Evolutionary conservation across 805 yeast species (phyloP).

Genomic region (Dipodascus albidus): DNA sequence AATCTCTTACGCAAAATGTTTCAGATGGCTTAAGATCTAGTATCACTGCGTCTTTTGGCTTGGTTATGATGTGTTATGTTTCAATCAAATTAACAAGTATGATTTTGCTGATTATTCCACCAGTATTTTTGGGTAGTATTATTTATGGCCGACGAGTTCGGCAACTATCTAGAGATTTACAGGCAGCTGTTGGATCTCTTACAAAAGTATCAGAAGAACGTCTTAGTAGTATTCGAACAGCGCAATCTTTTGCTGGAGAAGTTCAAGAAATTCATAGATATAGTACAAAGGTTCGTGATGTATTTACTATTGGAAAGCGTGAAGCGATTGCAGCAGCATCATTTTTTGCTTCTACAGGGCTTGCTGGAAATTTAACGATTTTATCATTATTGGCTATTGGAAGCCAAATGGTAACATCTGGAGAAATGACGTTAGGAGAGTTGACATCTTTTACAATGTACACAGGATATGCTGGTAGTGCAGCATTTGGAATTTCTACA

Average conservation of each 20-base stretch:
- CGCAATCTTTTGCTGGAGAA: conserved; percentile 87
- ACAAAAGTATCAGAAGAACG: conserved; percentile 91
- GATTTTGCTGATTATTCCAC: conserved; percentile 74
- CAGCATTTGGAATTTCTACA: conserved; percentile 81
- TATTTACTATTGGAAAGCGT: conserved; percentile 55
- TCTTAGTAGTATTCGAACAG: conserved; percentile 70
- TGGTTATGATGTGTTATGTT: conserved; percentile 84
- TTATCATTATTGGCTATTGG: conserved; percentile 73
- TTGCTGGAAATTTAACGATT: conserved; percentile 72
- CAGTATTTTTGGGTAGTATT: conserved; percentile 65
- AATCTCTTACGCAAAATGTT: conserved; percentile 76
- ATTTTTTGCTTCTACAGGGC: conserved; percentile 68
- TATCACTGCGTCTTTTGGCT: conserved; percentile 74
- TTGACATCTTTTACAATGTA: conserved; percentile 90
- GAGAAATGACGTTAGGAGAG: conserved; percentile 76
- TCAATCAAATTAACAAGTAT: conserved; percentile 73
- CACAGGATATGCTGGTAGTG: conserved; percentile 87
- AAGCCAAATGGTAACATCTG: conserved; percentile 65
- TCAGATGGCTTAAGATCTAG: conserved; percentile 85
- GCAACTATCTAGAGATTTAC: conserved; percentile 60
- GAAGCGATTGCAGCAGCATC: conserved; percentile 74
- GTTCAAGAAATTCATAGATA: conserved; percentile 63
- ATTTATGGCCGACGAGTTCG: conserved; percentile 76
- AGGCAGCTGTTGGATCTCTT: conserved; percentile 72
- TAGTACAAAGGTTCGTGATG: conserved; percentile 54